Evolutionary conservation across 2,329 filamentous ascomycete species (phyloP), one percentile per base, ranked within the genome.

Genomic region (Xenosphaeropsis pyriputrescens): DNA sequence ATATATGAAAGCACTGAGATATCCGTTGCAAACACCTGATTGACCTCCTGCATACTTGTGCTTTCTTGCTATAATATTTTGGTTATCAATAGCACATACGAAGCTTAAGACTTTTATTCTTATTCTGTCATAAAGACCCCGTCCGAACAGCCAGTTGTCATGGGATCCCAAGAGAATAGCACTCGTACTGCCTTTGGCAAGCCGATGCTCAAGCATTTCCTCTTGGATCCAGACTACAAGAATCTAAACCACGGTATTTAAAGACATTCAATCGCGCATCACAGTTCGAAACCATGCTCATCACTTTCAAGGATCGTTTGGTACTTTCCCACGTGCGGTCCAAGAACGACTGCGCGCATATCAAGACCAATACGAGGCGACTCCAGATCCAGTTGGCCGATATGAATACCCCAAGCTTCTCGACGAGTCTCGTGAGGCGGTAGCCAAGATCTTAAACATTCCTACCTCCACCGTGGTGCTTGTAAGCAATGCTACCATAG

Each of bases 401-500:
- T 82, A 79, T 53, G 65, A 72, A 2, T 76, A 75, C 44, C 69
- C 76, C 0, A 50, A 59, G 4, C 62, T 76, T 8, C 66, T 93
- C 1, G 75, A 83, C 44, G 62, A 70, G 44, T 70, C 70, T 8
- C 77, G 85, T 7, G 60, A 57, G 29, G 77, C 76, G 3, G 61
- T 88, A 4, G 79, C 83, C 1, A 54, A 62, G 17, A 50, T 85
- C 16, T 61, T 95, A 42, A 72, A 82, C 42, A 79, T 72, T 0
- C 75, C 79, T 0, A 52, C 64, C 1, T 66, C 78, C 8, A 75
- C 77, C 8, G 62, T 83, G 30, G 85, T 93, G 1, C 79, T 93
- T 45, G 75, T 93, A 1, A 63, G 72, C 40, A 95, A 95, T 54
- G 85, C 86, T 11, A 93, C 85, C 0, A 78, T 72, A 0, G 84